Evolutionary conservation across 2,329 filamentous ascomycete species (phyloP), one percentile per base, ranked within the genome.

Genomic region (Orbilia quercus): DNA sequence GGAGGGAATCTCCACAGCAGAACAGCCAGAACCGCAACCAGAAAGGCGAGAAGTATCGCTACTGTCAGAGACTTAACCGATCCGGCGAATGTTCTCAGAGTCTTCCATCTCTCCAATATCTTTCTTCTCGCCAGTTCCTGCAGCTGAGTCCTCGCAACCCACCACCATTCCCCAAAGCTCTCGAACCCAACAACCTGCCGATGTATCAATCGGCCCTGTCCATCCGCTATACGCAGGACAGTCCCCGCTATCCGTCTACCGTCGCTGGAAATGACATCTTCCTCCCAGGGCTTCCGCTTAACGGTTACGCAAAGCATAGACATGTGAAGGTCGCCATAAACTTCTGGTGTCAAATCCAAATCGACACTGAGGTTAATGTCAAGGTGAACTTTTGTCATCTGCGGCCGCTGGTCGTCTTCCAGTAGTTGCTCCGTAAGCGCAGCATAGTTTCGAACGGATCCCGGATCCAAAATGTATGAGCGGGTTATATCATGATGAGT

Each of bases 101-200:
- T 28, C 22, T 45, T 38, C 16, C 20, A 38, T n/a, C 50, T 18
- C 9, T 22, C 23, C 7, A 14, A 5, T 0, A 53, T 14, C n/a
- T 57, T 67, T 6, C 28, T 20, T 28, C 38, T 59, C 7, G 54
- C 23, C 12, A 74, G 47, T 22, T 64, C 70, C 7, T 25, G 38
- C 9, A 74, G 48, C n/a, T 74, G 70, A 11, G 57, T 64, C n/a
- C 48, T 45, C 6, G 55, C 62, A 14, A 74, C 70, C 70, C 62
- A 69, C 70, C 70, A 74, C 70, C 70, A 74, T 28, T 74, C 70
- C 9, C 63, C 36, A 47, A 67, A 69, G 31, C 63, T 74, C 28
- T 67, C 58, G n/a, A 74, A 69, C 5, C 70, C 70, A 11, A 74
- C 70, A 2, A 74, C 70, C 14, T 74, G 70, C 3, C 63, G 62